These are phyloP conservation scores for Starmerella stigmatis DNA, from an alignment of 805 yeast species.

Conservation along the genomic window DNA sequence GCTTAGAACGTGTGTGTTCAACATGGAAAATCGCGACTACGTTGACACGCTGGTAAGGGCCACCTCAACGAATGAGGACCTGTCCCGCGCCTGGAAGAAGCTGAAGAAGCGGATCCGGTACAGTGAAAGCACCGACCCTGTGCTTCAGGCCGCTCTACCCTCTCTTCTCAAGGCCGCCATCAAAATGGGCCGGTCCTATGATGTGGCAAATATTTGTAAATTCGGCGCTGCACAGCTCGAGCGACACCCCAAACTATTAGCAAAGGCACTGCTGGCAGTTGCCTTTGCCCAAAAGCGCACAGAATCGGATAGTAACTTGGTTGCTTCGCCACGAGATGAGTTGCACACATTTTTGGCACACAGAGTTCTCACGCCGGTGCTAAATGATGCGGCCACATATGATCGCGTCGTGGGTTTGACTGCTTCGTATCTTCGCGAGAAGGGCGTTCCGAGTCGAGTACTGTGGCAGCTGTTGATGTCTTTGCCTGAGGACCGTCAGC, in stretches of 20 bases:
- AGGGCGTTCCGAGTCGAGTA: constrained; percentile 19
- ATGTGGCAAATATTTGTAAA: constrained; percentile 19
- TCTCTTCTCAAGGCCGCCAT: constrained; percentile 15
- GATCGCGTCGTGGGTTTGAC: constrained; percentile 11
- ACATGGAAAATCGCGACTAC: background rate
- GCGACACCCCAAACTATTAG: constrained; percentile 5
- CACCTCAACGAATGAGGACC: background rate
- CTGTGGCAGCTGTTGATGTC: constrained; percentile 27
- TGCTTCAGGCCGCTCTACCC: background rate
- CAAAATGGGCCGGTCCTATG: constrained; percentile 15
- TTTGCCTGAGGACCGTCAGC: constrained; percentile 1
- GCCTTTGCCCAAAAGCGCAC: constrained; percentile 24
- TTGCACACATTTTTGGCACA: constrained; percentile 4
- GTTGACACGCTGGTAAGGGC: constrained; percentile 3
- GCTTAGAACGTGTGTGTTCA: background rate
- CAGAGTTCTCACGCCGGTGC: constrained; percentile 6
- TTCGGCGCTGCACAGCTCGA: background rate
- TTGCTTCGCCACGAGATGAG: background rate
- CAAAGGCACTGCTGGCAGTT: constrained; percentile 24
- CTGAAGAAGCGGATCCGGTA: background rate
- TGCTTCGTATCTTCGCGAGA: background rate
- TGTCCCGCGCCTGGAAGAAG: constrained; percentile 1
- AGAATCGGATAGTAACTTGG: background rate
- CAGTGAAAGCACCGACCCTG: background rate
- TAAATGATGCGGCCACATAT: background rate